phyloP scores from a whole-genome alignment of 2,329 filamentous ascomycete species.

The Epichloe festucae region DNA sequence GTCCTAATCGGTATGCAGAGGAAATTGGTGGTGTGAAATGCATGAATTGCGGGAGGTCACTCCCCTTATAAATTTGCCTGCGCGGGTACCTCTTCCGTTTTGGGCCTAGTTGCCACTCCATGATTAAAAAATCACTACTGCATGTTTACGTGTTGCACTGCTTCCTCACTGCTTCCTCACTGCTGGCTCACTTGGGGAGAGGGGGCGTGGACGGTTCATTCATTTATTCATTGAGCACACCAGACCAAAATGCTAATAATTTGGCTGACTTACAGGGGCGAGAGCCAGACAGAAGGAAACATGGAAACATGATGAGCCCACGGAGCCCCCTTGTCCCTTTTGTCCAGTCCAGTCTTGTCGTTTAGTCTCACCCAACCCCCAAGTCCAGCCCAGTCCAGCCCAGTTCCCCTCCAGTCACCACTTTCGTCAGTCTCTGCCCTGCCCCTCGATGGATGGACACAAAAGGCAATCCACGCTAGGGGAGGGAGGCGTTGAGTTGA shows the following conservation, averaged over 20 bases:
- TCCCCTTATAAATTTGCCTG: too few species aligned
- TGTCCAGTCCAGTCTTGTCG: too few species aligned
- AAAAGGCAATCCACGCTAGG: not conserved
- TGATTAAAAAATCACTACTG: not conserved
- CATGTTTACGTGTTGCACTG: not conserved
- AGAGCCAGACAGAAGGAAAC: too few species aligned
- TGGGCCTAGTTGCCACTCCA: too few species aligned
- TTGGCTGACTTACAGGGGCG: too few species aligned
- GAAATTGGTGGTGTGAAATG: too few species aligned
- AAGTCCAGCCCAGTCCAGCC: not conserved
- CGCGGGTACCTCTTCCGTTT: too few species aligned
- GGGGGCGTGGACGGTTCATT: not conserved
- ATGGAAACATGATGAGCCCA: too few species aligned
- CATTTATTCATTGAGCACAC: not conserved
- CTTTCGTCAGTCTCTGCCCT: not conserved
- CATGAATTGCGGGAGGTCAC: too few species aligned
- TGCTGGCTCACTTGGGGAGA: not conserved
- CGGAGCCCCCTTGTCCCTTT: too few species aligned
- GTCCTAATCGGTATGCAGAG: too few species aligned
- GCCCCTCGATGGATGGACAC: not conserved
- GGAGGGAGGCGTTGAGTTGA: not conserved
- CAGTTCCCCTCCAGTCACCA: not conserved
- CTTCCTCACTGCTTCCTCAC: too few species aligned
- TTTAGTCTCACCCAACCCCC: not conserved
- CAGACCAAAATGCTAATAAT: not conserved